Conservation (phyloP, 148 eudicot genomes). For the Limonium bicolor region DNA sequence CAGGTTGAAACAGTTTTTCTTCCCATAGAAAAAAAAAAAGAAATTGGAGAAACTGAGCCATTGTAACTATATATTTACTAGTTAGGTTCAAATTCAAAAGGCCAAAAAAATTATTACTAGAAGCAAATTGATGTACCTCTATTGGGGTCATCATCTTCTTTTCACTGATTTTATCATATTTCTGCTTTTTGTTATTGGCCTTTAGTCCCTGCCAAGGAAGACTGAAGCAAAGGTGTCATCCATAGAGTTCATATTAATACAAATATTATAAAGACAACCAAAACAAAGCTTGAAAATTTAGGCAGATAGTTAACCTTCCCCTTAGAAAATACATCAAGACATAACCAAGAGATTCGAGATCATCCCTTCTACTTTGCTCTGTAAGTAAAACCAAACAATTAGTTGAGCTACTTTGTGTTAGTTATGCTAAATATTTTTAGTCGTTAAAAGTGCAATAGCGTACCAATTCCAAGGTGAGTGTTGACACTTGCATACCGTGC, state of each 20-base stretch:
- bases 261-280: not conserved
- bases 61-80: too few relatives aligned
- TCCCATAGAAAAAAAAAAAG: too few relatives aligned
- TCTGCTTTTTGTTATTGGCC: slow-evolving; percentile 96
- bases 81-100: too few relatives aligned
- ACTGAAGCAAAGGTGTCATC: slow-evolving; percentile 19
- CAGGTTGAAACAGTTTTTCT: too few relatives aligned
- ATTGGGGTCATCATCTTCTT: slow-evolving; percentile 89
- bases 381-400: slow-evolving; percentile 8
- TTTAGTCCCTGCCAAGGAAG: slow-evolving; percentile 98
- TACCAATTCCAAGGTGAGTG: slow-evolving; percentile 68
- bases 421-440: not conserved
- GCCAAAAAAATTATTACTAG: not conserved
- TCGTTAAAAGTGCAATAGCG: slow-evolving; percentile 7
- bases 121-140: slow-evolving; percentile 38
- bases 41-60: too few relatives aligned
- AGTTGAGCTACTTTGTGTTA: too few relatives aligned
- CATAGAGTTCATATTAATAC: not conserved
- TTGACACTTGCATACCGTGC: slow-evolving; percentile 79
- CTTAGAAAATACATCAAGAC: slow-evolving; percentile 93
- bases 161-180: slow-evolving; percentile 96
- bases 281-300: not conserved
- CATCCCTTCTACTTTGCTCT: slow-evolving; percentile 99
- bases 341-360: slow-evolving; percentile 94
- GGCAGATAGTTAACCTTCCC: slow-evolving; percentile 52